Evolutionary conservation across 1,284 basidiomycete genomes (phyloP), one percentile per base, ranked within the genome.

Genomic region (Ceratobasidium sp.): DNA sequence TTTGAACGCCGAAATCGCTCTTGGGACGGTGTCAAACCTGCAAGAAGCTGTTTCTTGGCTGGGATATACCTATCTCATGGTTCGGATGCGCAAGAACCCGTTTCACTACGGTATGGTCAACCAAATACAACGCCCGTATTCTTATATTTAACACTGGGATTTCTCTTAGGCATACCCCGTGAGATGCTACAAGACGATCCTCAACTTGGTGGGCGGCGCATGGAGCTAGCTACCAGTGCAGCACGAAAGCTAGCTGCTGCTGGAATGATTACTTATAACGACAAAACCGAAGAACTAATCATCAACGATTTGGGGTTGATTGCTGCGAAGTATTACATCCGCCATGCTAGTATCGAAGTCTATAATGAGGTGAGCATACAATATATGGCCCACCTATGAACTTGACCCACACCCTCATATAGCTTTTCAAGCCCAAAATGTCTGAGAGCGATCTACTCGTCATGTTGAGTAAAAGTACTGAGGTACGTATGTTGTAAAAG

Each of bases 1-100:
- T 3, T 87, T 99, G 80, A 99, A 99, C 82, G 98, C 97, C 7
- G 98, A 99, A 82, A 94, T 99, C 69, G 89, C 97, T 1, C 88
- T 99, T 0, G 98, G 98, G 0, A 99, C 98, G 0, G 98, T 99
- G 13, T 89, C 94, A 1, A 98, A 91, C 79, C 88, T 94, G 29
- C 86, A 88, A 74, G 98, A 99, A 82, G 98, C 92, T 17, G 91
- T 98, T 7, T 92, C 92, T 77, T 99, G 98, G 98, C 87, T 99
- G 57, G 95, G 97, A 13, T 99, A 98, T 82, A 99, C 98, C 0
- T 99, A 99, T 83, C 89, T 99, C 32, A 97, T 95, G 82, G 97
- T 99, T 1, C 90, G 98, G 59, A 98, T 99, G 96, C 89, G 90
- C 73, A 94, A 94, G 82, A 98, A 98, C 80, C 98, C 97, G 0